Percentiles rank a stretch among this genome's conserved stretches.
These are phyloP conservation scores for Coniochaeta pulveracea DNA, from an alignment of 2,329 filamentous ascomycete species.

Conservation along the genomic window DNA sequence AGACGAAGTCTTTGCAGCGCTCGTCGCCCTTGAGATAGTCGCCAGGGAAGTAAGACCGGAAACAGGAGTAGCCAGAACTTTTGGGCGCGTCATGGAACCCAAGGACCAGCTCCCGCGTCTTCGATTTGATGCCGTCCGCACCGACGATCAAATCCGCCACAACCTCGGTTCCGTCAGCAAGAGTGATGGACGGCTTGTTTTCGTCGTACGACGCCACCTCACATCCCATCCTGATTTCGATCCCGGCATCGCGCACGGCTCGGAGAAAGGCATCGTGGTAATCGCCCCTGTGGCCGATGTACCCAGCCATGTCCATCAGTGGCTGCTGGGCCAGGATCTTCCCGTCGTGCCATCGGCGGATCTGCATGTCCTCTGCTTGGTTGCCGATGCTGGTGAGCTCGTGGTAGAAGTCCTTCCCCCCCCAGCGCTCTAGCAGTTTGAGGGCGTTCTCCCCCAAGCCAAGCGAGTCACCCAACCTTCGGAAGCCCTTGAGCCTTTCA, in stretches of 20 bases:
- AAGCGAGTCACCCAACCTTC: slow-evolving; percentile 30
- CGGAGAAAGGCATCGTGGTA: slow-evolving; percentile 29
- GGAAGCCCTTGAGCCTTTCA: slow-evolving; percentile 30
- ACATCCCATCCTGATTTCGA: slow-evolving; percentile 26
- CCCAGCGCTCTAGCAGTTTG: slow-evolving; percentile 31
- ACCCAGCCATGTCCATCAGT: slow-evolving; percentile 37
- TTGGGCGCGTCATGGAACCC: slow-evolving; percentile 40
- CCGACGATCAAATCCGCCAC: slow-evolving; percentile 36
- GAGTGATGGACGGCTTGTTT: slow-evolving; percentile 18
- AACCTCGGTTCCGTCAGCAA: slow-evolving; percentile 23
- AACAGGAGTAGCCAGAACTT: slow-evolving; percentile 41
- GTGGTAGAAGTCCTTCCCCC: slow-evolving; percentile 22
- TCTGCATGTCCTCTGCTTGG: slow-evolving; percentile 33
- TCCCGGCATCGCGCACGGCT: slow-evolving; percentile 24
- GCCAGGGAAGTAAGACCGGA: slow-evolving; percentile 32
- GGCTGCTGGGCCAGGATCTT: slow-evolving; percentile 33
- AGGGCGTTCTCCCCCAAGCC: slow-evolving; percentile 35
- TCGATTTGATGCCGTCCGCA: slow-evolving; percentile 39
- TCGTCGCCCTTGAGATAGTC: slow-evolving; percentile 21
- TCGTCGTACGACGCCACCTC: slow-evolving; percentile 27
- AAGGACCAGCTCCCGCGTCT: slow-evolving; percentile 36
- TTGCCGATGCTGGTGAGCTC: slow-evolving; percentile 31
- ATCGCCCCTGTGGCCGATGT: slow-evolving; percentile 31
- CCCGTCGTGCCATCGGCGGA: slow-evolving; percentile 33
- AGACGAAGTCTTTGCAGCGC: slow-evolving; percentile 25